phyloP scores from a whole-genome alignment of 768 basidiomycete genomes.

The Termitomyces sp. region DNA sequence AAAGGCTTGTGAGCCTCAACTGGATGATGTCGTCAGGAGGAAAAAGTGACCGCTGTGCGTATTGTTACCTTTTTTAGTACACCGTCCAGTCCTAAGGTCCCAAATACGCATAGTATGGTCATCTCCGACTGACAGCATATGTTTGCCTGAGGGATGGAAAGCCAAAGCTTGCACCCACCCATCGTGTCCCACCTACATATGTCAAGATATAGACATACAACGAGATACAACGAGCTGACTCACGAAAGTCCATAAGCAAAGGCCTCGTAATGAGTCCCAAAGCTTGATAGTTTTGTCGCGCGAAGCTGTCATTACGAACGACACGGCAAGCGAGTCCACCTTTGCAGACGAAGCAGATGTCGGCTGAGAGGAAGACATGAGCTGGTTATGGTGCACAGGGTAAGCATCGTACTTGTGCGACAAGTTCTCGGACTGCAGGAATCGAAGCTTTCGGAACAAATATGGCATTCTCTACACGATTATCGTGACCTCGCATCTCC shows the following conservation, averaged over 20 bases:
- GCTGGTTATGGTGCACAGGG: not conserved
- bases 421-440: slow-evolving; percentile 54
- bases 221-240: slow-evolving; percentile 10
- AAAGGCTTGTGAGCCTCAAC: slow-evolving; percentile 13
- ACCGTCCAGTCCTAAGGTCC: slow-evolving; percentile 64
- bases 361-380: slow-evolving; percentile 2
- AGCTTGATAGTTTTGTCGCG: slow-evolving; percentile 72
- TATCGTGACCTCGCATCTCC: slow-evolving; percentile 69
- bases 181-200: slow-evolving; percentile 45
- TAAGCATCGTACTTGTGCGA: slow-evolving; percentile 25
- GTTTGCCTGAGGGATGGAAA: slow-evolving; percentile 72
- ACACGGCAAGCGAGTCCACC: slow-evolving; percentile 13
- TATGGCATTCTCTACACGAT: slow-evolving; percentile 61
- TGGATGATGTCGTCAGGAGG: not conserved
- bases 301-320: slow-evolving; percentile 62
- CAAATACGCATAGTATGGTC: slow-evolving; percentile 55
- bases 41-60: slow-evolving; percentile 15
- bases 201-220: not conserved
- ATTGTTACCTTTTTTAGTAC: slow-evolving; percentile 61
- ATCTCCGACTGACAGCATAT: slow-evolving; percentile 49
- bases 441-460: slow-evolving; percentile 61
- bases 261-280: slow-evolving; percentile 67
- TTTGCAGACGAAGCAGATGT: slow-evolving; percentile 1
- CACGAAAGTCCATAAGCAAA: slow-evolving; percentile 56
- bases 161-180: slow-evolving; percentile 69